Base-by-base conservation (phyloP, 177 flowering plant genomes). In the Tripterygium wilfordii region DNA sequence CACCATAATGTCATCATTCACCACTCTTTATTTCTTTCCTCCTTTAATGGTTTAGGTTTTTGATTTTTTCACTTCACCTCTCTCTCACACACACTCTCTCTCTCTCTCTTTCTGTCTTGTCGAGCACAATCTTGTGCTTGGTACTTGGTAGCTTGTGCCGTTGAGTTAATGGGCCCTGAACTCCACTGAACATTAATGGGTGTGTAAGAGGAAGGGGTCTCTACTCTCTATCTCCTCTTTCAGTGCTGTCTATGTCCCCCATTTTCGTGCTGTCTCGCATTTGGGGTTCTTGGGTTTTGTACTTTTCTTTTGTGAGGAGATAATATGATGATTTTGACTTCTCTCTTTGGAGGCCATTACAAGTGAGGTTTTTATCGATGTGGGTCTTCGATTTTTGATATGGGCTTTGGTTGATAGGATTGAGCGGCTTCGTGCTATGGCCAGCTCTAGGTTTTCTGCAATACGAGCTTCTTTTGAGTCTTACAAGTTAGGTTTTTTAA, bases 71-170 rank as follows among this genome's bases (percentile, higher is more conserved):
- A 8, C n/a, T n/a, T n/a, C 13, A 5, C 13, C 10, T 37, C 33
- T 27, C 36, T 1, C 22, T 25, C n/a, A n/a, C n/a, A n/a, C n/a
- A n/a, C n/a, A n/a, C 27, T 20, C 51, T 40, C 49, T 60, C 41
- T 48, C 61, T 51, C 48, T 64, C 51, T 64, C 43, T 27, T 35
- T n/a, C 45, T 65, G 55, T 43, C 59, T 57, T 56, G 56, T 62
- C 49, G 28, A 47, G 43, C 51, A 28, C 40, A 23, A 65, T 30
- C 64, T 66, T 66, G 52, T 62, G 66, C n/a, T n/a, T n/a, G n/a
- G n/a, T n/a, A n/a, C 67, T 74, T 77, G 76, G 73, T 68, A 58
- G 65, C 66, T 73, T 73, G 68, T 54, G 67, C 76, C 61, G 51
- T 60, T 72, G 69, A 55, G 36, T 48, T 8, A 36, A 36, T 69